Conservation (phyloP, 129 eudicot species). For the Pittosporum tobira region DNA sequence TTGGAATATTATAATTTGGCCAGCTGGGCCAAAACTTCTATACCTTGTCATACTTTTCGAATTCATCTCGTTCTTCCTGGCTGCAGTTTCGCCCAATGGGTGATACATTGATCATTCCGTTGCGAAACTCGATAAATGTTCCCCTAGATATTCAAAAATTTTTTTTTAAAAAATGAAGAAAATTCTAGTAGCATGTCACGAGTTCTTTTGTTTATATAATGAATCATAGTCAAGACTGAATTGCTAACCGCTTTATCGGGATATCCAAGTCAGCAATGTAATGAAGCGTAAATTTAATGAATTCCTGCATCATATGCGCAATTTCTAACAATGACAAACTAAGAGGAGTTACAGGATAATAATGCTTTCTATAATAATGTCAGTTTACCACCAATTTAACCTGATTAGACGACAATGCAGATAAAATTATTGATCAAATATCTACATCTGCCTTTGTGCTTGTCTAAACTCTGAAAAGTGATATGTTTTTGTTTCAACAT, state of each 20-base stretch:
- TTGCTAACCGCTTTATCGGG: conserved; percentile 76
- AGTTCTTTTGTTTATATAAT: not conserved
- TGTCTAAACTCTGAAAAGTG: not conserved
- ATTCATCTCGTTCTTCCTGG: conserved; percentile 95
- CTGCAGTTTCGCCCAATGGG: conserved; percentile 98
- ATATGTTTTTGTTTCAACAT: not conserved
- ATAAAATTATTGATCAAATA: not conserved
- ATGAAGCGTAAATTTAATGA: conserved; percentile 81
- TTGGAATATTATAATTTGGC: conserved; percentile 2
- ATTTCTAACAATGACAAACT: not conserved
- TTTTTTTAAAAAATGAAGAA: conserved; percentile 6
- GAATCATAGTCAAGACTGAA: conserved; percentile 7
- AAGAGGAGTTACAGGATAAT: not conserved
- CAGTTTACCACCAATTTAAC: not conserved
- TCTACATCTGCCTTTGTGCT: not conserved
- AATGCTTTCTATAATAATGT: no score
- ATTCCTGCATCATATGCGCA: conserved; percentile 52
- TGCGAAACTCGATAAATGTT: conserved; percentile 93
- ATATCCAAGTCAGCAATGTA: conserved; percentile 94
- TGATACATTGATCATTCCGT: conserved; percentile 94
- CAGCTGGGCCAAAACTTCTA: conserved; percentile 5
- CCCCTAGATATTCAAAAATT: no score
- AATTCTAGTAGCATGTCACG: conserved; percentile 5
- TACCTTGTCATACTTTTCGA: conserved; percentile 95
- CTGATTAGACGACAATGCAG: not conserved